A percentile compares a stretch with the other conserved stretches of the same genome.
phyloP scores from a whole-genome alignment of 2,329 filamentous ascomycete genomes.

The Scedosporium apiospermum region DNA sequence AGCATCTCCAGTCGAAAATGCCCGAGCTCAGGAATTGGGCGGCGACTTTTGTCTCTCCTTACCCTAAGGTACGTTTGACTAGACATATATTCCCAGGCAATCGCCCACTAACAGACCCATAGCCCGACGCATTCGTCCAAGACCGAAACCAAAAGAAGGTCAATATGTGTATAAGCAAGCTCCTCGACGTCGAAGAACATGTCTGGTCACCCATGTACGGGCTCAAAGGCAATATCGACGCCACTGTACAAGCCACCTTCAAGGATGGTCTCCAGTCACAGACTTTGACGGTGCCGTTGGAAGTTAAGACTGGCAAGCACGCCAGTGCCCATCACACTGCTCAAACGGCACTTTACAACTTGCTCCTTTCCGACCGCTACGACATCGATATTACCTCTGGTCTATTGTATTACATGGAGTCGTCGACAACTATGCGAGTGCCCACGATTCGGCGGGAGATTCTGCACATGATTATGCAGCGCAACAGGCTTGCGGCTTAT shows the following conservation, averaged over 20 bases:
- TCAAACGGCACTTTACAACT: conserved; percentile 88
- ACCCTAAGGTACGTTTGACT: conserved; percentile 49
- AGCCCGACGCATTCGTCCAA: conserved; percentile 64
- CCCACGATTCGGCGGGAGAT: conserved; percentile 80
- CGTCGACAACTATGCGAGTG: conserved; percentile 74
- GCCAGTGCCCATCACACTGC: conserved; percentile 76
- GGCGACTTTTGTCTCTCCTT: conserved; percentile 62
- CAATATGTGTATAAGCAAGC: conserved; percentile 79
- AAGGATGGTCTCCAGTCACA: conserved; percentile 55
- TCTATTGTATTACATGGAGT: conserved; percentile 91
- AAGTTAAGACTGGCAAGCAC: conserved; percentile 89
- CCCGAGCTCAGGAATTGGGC: conserved; percentile 78
- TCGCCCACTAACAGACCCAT: conserved; percentile 19
- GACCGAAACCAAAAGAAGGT: conserved; percentile 69
- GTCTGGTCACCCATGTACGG: conserved; percentile 98
- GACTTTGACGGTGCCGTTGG: conserved; percentile 80
- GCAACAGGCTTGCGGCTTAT: conserved; percentile 80
- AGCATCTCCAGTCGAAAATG: conserved; percentile 77
- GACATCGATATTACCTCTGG: conserved; percentile 87
- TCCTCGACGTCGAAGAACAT: conserved; percentile 95
- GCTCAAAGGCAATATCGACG: conserved; percentile 94
- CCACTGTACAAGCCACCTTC: conserved; percentile 83
- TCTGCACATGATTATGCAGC: conserved; percentile 92
- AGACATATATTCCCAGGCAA: conserved; percentile 5
- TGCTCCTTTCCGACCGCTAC: conserved; percentile 88